Conservation (phyloP, 495 filamentous ascomycete genomes). For the Penicillium coprophilum region DNA sequence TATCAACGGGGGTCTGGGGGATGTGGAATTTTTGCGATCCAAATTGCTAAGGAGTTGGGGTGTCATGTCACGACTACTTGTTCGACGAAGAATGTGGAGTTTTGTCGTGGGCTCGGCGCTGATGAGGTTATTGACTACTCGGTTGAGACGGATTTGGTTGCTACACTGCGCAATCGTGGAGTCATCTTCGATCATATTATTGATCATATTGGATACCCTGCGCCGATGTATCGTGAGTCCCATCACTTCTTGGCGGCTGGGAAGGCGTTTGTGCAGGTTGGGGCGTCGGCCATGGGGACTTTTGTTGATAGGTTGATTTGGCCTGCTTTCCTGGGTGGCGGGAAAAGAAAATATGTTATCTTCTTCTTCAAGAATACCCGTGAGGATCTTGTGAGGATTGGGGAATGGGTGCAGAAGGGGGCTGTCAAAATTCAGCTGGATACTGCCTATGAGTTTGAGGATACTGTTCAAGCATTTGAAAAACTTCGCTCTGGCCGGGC, state of each 20-base stretch:
- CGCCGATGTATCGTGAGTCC: slow-evolving; percentile 52
- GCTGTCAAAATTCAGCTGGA: slow-evolving; percentile 63
- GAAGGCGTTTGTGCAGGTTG: slow-evolving; percentile 58
- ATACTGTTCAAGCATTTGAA: slow-evolving; percentile 60
- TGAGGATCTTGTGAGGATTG: slow-evolving; percentile 55
- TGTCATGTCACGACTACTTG: slow-evolving; percentile 61
- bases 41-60: slow-evolving; percentile 61
- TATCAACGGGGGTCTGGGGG: slow-evolving; percentile 68
- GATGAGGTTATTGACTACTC: slow-evolving; percentile 69
- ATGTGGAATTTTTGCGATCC: slow-evolving; percentile 58
- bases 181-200: slow-evolving; percentile 54
- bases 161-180: slow-evolving; percentile 48
- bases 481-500: slow-evolving; percentile 57
- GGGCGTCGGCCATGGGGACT: slow-evolving; percentile 30
- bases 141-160: slow-evolving; percentile 41
- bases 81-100: slow-evolving; percentile 54
- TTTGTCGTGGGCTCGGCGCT: slow-evolving; percentile 59
- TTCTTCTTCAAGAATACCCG: slow-evolving; percentile 39
- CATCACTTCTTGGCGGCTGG: slow-evolving; percentile 53
- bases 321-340: slow-evolving; percentile 63
- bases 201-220: slow-evolving; percentile 58
- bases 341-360: slow-evolving; percentile 53
- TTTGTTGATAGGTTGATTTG: slow-evolving; percentile 34
- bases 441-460: slow-evolving; percentile 56
- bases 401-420: slow-evolving; percentile 57